Percentiles rank a stretch among this genome's conserved stretches.
Conservation (phyloP, 2,329 filamentous ascomycete genomes). For the Neofusicoccum laricinum region DNA sequence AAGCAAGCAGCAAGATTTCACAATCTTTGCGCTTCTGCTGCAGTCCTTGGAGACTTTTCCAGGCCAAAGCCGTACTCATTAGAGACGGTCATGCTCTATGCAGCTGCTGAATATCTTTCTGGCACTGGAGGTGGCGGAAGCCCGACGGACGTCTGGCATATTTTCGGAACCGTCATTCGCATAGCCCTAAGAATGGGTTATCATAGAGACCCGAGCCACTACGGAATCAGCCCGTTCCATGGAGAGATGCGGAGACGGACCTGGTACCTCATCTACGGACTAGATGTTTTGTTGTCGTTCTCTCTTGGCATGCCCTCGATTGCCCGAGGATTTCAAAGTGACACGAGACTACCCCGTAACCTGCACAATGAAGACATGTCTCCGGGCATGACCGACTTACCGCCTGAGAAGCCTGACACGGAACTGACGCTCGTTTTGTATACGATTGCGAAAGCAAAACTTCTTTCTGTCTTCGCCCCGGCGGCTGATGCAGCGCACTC, state of each 20-base stretch:
- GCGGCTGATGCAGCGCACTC: constrained; percentile 39
- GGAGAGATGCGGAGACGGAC: constrained; percentile 47
- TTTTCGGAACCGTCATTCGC: constrained; percentile 39
- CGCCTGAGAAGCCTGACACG: constrained; percentile 22
- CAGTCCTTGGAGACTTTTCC: constrained; percentile 31
- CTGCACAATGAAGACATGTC: constrained; percentile 46
- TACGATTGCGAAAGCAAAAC: constrained; percentile 13
- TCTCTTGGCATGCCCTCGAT: constrained; percentile 51
- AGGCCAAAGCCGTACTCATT: constrained; percentile 28
- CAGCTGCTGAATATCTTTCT: constrained; percentile 23
- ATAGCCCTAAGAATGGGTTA: constrained; percentile 44
- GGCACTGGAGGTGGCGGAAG: constrained; percentile 28
- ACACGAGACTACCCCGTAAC: constrained; percentile 45
- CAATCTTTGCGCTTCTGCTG: constrained; percentile 27
- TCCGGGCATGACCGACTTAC: constrained; percentile 32
- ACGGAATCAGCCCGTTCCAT: constrained; percentile 40
- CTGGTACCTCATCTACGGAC: constrained; percentile 43
- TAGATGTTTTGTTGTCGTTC: constrained; percentile 47
- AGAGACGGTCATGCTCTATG: constrained; percentile 23
- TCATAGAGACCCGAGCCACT: constrained; percentile 46
- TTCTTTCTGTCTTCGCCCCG: constrained; percentile 15
- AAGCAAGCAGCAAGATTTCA: constrained; percentile 27
- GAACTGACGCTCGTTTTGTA: constrained; percentile 17
- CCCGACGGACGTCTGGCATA: constrained; percentile 39
- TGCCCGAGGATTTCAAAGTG: constrained; percentile 40